Evolutionary conservation across 306 rosid genomes (phyloP), one percentile per base, ranked within the genome.

Genomic region (Spatholobus suberectus): DNA sequence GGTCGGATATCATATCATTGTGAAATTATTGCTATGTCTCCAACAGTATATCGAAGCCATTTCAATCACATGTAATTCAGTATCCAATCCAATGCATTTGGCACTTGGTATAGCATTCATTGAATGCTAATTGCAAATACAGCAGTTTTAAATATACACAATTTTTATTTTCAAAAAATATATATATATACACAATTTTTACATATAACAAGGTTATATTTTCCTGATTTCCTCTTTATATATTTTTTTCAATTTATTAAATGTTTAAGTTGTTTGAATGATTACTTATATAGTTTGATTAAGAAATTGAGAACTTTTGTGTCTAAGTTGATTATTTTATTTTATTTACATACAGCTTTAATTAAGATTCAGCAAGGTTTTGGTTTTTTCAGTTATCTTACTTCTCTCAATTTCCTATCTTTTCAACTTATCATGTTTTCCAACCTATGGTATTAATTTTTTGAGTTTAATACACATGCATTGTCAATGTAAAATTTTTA

Each of bases 1-100:
- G 77, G 83, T 84, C 77, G 54, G 46, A 67, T 79, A 80, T 73
- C 85, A 73, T 73, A 63, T 84, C 87, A 73, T 70, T 70, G 59
- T 47, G 57, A 79, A 34, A 52, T 73, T 73, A 78, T 78, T 65
- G 70, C 55, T 24, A 5, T 52, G 80, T 83, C 74, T 59, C 57
- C 66, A 83, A 9, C 61, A 71, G 24, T 27, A 0, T 24, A 24
- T 40, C 37, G 8, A 52, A 51, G 12, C 74, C 68, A 41, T 49
- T 77, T 20, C 9, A 47, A 8, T 68, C 81, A 23, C 44, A 24
- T 3, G 15, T 5, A 58, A 7, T 23, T 46, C 63, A 15, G 20
- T 23, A 2, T 23, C 73, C 62, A 69, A 23, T 83, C 27, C 79
- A 71, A 26, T 71, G 80, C 10, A 61, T 71, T 49, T 77, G 43